Evolutionary conservation across 352 stramenopile genomes (phyloP).

Genomic region (Pythium insidiosum): DNA sequence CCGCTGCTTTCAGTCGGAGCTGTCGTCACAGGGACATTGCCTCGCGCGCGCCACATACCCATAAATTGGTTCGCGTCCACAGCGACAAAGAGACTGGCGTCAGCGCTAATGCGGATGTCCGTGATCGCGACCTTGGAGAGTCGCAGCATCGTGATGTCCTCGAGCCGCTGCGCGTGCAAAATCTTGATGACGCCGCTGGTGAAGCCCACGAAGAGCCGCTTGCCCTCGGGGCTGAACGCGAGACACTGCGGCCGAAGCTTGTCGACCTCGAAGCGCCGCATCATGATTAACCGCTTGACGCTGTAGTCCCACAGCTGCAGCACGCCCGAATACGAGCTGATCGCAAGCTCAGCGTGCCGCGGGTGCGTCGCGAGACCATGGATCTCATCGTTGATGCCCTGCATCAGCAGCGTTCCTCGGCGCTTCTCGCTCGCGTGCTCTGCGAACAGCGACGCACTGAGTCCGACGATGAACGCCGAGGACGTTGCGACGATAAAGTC

Average conservation of each 20-base stretch:
- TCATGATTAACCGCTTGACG: slow-evolving; percentile 75
- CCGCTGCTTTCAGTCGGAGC: slow-evolving; percentile 16
- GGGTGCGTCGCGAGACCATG: slow-evolving; percentile 74
- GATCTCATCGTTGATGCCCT: slow-evolving; percentile 88
- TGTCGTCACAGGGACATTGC: slow-evolving; percentile 7
- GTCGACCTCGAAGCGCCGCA: slow-evolving; percentile 63
- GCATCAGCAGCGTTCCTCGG: slow-evolving; percentile 86
- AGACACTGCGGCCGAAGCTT: slow-evolving; percentile 71
- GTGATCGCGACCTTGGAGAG: slow-evolving; percentile 69
- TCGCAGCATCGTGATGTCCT: slow-evolving; percentile 67
- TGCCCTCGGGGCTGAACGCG: slow-evolving; percentile 69
- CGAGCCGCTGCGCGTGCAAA: slow-evolving; percentile 59
- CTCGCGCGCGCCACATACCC: slow-evolving; percentile 68
- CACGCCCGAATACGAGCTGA: slow-evolving; percentile 76
- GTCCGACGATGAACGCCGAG: slow-evolving; percentile 82
- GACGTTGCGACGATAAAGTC: slow-evolving; percentile 89
- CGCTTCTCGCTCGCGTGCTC: slow-evolving; percentile 80
- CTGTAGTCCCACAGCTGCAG: slow-evolving; percentile 90
- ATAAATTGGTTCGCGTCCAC: slow-evolving; percentile 70
- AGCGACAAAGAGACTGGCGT: slow-evolving; percentile 69
- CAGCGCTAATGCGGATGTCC: slow-evolving; percentile 62
- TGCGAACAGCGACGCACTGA: slow-evolving; percentile 74
- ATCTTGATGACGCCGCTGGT: slow-evolving; percentile 83
- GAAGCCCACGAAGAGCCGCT: slow-evolving; percentile 83
- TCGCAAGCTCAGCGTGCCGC: slow-evolving; percentile 53